Evolutionary conservation across 768 basidiomycete species (phyloP).

Genomic region (Mrakia frigida): DNA sequence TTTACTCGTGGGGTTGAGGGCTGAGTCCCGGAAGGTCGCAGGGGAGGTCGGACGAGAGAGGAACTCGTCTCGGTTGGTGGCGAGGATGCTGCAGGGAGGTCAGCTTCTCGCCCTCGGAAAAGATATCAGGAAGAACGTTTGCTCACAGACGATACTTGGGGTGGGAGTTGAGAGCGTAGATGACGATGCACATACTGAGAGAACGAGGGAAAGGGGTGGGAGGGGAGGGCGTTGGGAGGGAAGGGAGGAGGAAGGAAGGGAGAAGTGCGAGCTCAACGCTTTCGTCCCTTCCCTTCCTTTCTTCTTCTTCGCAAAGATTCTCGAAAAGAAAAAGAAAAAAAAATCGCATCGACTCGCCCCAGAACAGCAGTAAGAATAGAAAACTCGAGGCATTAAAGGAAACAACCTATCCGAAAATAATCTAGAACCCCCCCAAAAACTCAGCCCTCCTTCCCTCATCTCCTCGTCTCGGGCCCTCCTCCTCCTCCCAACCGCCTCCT

Average conservation of each 20-base stretch:
- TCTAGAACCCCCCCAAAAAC: no score
- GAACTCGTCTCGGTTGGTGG: slow-evolving; percentile 31
- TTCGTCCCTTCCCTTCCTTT: background rate
- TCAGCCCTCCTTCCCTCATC: no score
- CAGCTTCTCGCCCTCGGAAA: background rate
- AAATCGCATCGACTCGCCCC: no score
- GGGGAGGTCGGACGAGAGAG: slow-evolving; percentile 15
- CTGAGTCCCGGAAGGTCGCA: background rate
- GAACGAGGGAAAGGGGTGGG: background rate
- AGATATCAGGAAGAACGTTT: background rate
- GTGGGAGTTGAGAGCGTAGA: slow-evolving; percentile 20
- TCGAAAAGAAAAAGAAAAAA: no score
- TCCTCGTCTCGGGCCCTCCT: no score
- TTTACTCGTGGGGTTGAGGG: background rate
- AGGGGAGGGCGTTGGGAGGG: background rate
- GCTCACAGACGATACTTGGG: slow-evolving; percentile 26
- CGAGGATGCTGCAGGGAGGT: slow-evolving; percentile 18
- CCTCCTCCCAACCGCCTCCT: slow-evolving; percentile 5
- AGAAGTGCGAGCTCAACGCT: background rate
- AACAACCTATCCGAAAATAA: no score
- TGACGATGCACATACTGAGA: slow-evolving; percentile 30
- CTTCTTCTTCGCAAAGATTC: no score
- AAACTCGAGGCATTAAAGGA: no score
- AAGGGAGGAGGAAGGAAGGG: background rate
- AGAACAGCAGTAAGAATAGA: background rate